Conservation (phyloP, 2,329 filamentous ascomycete genomes). For the Cephalotrichum gorgonifer region DNA sequence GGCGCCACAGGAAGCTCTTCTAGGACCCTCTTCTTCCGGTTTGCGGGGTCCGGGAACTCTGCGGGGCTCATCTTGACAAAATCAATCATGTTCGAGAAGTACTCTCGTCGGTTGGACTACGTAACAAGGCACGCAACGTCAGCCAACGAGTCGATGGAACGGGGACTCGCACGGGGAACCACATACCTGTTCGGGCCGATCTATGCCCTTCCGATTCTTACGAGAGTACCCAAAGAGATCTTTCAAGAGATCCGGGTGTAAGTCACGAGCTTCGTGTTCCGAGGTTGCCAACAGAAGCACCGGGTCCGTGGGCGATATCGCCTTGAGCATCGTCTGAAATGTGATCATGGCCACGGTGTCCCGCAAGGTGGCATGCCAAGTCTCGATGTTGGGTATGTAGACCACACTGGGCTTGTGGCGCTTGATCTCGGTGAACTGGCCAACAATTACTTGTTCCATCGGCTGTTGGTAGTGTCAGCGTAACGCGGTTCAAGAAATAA, state of each 20-base stretch:
- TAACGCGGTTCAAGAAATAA: neutral
- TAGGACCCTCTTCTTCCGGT: conserved; percentile 77
- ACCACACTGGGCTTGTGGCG: conserved; percentile 94
- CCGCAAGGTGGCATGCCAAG: conserved; percentile 63
- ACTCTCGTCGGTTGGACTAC: conserved; percentile 58
- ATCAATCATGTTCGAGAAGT: conserved; percentile 63
- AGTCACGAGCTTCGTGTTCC: conserved; percentile 54
- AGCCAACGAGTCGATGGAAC: neutral
- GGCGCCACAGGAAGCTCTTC: conserved; percentile 69
- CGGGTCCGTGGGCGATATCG: conserved; percentile 81
- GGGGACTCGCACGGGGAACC: neutral
- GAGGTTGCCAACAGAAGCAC: conserved; percentile 80
- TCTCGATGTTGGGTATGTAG: conserved; percentile 81
- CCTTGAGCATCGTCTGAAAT: conserved; percentile 71
- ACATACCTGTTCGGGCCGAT: conserved; percentile 51
- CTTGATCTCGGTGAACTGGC: conserved; percentile 84
- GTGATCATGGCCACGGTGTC: conserved; percentile 63
- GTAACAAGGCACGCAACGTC: neutral
- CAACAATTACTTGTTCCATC: conserved; percentile 79
- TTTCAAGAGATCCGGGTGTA: conserved; percentile 53
- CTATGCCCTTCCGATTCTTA: conserved; percentile 64
- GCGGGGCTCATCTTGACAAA: conserved; percentile 70
- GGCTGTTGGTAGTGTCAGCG: conserved; percentile 33
- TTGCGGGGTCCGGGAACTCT: conserved; percentile 79
- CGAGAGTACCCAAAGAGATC: conserved; percentile 80